Evolutionary conservation across 129 eudicot species (phyloP), one percentile per base, ranked within the genome.

Genomic region (Centella asiatica): DNA sequence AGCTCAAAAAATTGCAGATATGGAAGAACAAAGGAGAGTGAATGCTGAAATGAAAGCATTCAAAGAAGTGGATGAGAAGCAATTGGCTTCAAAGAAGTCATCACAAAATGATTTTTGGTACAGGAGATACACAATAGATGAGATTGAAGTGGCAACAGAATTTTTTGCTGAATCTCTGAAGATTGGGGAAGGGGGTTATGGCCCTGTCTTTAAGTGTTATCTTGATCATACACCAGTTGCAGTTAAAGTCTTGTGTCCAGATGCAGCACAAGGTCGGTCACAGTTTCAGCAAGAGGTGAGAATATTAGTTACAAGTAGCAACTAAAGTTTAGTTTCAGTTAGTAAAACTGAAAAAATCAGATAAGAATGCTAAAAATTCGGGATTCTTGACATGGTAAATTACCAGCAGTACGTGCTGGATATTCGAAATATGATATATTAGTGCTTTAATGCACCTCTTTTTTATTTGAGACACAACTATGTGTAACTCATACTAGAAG

Each of bases 101-200:
- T 44, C 67, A 32, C 40, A 46, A 5, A 25, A 25, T 8, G 71
- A 33, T 12, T 61, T 69, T n/a, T 69, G 76, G 46, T 88, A 88
- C 57, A 80, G 85, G 62, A 72, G 53, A 66, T 88, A 88, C 72
- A 51, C 77, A 26, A 88, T 88, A 23, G 89, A 84, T 44, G 87
- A 88, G 65, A 84, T 88, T 36, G 94, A 88, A 77, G 74, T 62
- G 32, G 96, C 96, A 13, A 88, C 96, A 6, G 80, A 84, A 29
- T 34, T 28, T 56, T 84, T 88, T 57, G 6, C 80, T 2, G 66
- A 67, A 40, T 72, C 86, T 6, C 74, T 63, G 20, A 84, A 88
- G 63, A 79, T 88, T 12, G 95, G 95, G 15, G 96, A 88, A 81
- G 96, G 96, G 13, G 94, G 96, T 32, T 88, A 88, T 71, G 96